Evolutionary conservation across 1,284 basidiomycete genomes (phyloP).

Genomic region (Nidula niveotomentosa): DNA sequence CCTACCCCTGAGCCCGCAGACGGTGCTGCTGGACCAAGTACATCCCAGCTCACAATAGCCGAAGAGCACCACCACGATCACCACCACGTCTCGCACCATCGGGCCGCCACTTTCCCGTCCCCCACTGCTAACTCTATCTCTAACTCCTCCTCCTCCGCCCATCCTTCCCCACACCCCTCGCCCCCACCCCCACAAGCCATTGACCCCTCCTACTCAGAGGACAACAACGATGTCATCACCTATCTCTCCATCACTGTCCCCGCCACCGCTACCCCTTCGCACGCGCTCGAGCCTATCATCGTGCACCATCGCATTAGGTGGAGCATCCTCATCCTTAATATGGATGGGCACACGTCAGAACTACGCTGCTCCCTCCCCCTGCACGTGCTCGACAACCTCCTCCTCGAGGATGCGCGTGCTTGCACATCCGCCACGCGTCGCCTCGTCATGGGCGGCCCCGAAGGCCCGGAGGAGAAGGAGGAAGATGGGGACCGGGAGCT

Average conservation of each 20-base stretch:
- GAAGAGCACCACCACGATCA: neutral
- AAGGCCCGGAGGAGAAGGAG: constrained; percentile 17
- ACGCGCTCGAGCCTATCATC: constrained; percentile 69
- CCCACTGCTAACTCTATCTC: constrained; percentile 4
- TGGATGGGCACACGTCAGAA: constrained; percentile 89
- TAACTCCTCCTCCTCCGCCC: constrained; percentile 6
- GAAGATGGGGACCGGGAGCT: constrained; percentile 70
- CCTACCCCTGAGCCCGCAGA: neutral
- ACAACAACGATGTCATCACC: constrained; percentile 44
- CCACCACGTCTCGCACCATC: constrained; percentile 4
- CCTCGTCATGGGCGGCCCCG: constrained; percentile 40
- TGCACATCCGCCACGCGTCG: constrained; percentile 74
- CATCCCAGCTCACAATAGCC: neutral
- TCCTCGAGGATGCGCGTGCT: constrained; percentile 74
- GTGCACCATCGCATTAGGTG: constrained; percentile 76
- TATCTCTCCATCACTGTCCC: constrained; percentile 48
- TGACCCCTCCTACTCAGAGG: constrained; percentile 20
- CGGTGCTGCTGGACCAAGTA: neutral
- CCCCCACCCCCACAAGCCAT: constrained; percentile 4
- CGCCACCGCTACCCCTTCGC: constrained; percentile 56
- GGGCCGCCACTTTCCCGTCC: constrained; percentile 1
- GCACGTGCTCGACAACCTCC: constrained; percentile 71
- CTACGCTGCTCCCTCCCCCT: constrained; percentile 89
- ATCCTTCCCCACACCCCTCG: neutral
- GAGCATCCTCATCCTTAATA: constrained; percentile 78